phyloP scores from a whole-genome alignment of 2,329 filamentous ascomycete genomes.

The Cryphonectria parasitica region DNA sequence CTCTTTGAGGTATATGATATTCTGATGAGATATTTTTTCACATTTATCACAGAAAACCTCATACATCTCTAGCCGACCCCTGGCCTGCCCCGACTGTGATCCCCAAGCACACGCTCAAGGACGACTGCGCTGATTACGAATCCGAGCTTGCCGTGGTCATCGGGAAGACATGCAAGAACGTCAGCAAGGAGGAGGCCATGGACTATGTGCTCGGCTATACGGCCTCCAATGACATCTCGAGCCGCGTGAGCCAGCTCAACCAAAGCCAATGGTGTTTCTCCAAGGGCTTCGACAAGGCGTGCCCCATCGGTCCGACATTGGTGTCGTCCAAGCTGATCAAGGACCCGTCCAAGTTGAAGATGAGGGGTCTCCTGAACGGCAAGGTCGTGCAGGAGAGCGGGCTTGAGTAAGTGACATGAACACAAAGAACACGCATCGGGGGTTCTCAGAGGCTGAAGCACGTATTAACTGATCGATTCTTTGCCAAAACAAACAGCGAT shows the following conservation, averaged over 20 bases:
- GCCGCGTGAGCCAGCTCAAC: conserved; percentile 57
- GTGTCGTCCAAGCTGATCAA: conserved; percentile 48
- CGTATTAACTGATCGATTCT: not conserved
- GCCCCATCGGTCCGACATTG: conserved; percentile 57
- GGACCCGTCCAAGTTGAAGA: conserved; percentile 45
- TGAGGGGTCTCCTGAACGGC: conserved; percentile 54
- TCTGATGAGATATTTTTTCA: not conserved
- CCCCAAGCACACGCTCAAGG: conserved; percentile 55
- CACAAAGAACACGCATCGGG: not conserved
- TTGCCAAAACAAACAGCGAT: conserved; percentile 44
- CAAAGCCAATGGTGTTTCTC: conserved; percentile 62
- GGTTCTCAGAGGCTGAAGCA: not conserved
- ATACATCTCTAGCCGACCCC: conserved; percentile 57
- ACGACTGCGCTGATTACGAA: conserved; percentile 62
- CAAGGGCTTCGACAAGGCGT: conserved; percentile 62
- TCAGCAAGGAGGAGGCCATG: conserved; percentile 58
- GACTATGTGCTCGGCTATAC: conserved; percentile 65
- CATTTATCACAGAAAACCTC: conserved; percentile 49
- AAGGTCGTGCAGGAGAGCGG: conserved; percentile 51
- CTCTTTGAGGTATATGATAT: not conserved
- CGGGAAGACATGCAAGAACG: conserved; percentile 55
- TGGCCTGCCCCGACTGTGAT: conserved; percentile 56
- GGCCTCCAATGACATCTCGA: conserved; percentile 63
- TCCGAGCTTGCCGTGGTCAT: conserved; percentile 62
- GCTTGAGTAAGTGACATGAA: conserved; percentile 31